A percentile compares a stretch with the other conserved stretches of the same genome.
Conservation (phyloP, 2,329 filamentous ascomycete genomes). For the Thermomyces lanuginosus region DNA sequence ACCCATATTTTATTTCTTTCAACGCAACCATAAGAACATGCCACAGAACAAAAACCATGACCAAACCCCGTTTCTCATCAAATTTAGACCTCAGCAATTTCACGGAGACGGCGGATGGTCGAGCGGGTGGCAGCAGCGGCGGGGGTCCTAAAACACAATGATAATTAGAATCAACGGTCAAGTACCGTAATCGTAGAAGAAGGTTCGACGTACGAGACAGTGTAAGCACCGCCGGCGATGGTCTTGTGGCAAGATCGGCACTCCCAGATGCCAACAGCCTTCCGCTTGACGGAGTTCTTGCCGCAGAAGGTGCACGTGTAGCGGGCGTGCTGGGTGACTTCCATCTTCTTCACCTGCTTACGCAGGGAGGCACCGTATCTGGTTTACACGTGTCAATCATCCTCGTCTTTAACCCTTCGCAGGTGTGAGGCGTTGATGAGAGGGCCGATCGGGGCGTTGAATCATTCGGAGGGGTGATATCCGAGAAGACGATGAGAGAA, state of each 20-base stretch:
- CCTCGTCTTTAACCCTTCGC: slow-evolving; percentile 2
- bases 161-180: slow-evolving; percentile 6
- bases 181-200: neutral
- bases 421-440: slow-evolving; percentile 7
- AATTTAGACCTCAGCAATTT: slow-evolving; percentile 96
- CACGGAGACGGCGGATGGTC: slow-evolving; percentile 89
- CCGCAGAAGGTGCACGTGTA: slow-evolving; percentile 98
- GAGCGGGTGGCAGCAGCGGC: slow-evolving; percentile 89
- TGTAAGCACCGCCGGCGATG: slow-evolving; percentile 84
- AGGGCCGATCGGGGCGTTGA: too few species aligned
- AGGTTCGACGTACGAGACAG: slow-evolving; percentile 65
- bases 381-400: slow-evolving; percentile 12
- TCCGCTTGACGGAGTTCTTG: slow-evolving; percentile 83
- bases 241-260: slow-evolving; percentile 93
- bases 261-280: slow-evolving; percentile 89
- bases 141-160: slow-evolving; percentile 48
- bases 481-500: too few species aligned
- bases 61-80: too few species aligned
- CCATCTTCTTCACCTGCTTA: slow-evolving; percentile 99
- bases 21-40: too few species aligned
- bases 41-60: too few species aligned
- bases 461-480: slow-evolving; percentile 4
- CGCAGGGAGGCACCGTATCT: slow-evolving; percentile 98
- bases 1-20: too few species aligned
- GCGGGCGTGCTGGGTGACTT: slow-evolving; percentile 95